Conservation (phyloP, 2,329 filamentous ascomycete genomes). For the Venturia nashicola region DNA sequence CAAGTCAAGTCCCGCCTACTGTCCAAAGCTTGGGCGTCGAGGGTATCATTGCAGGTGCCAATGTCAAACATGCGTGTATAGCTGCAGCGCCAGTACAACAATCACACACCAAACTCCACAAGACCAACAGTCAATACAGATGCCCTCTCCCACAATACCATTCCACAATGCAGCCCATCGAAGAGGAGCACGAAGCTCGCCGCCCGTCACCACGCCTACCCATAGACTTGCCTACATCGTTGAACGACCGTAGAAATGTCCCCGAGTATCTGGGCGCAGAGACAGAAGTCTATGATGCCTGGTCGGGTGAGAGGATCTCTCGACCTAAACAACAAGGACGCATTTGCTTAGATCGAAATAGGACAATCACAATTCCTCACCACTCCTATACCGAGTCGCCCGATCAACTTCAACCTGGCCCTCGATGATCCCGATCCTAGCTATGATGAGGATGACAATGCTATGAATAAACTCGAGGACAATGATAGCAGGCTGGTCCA, state of each 20-base stretch:
- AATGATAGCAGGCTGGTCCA: slow-evolving; percentile 84
- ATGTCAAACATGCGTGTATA: not conserved
- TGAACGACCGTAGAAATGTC: slow-evolving; percentile 71
- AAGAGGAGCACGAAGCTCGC: not conserved
- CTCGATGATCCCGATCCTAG: slow-evolving; percentile 35
- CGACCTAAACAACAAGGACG: slow-evolving; percentile 9
- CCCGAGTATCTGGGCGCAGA: slow-evolving; percentile 58
- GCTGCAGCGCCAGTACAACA: not conserved
- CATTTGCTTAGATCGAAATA: slow-evolving; percentile 26
- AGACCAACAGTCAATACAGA: not conserved
- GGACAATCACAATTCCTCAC: slow-evolving; percentile 94
- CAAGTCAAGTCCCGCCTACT: not conserved
- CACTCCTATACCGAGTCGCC: slow-evolving; percentile 70
- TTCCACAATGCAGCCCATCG: not conserved
- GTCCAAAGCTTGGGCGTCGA: not conserved
- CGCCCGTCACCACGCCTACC: slow-evolving; percentile 42
- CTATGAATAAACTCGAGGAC: slow-evolving; percentile 47
- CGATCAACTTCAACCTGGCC: slow-evolving; percentile 73
- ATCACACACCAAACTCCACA: not conserved
- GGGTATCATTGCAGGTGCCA: too few species aligned
- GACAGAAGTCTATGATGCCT: slow-evolving; percentile 97
- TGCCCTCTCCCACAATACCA: not conserved
- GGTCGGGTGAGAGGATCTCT: slow-evolving; percentile 59
- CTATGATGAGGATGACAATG: slow-evolving; percentile 31
- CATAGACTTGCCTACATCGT: slow-evolving; percentile 74